Evolutionary conservation across 2,329 filamentous ascomycete genomes (phyloP).

Genomic region (Diaporthe sp.): DNA sequence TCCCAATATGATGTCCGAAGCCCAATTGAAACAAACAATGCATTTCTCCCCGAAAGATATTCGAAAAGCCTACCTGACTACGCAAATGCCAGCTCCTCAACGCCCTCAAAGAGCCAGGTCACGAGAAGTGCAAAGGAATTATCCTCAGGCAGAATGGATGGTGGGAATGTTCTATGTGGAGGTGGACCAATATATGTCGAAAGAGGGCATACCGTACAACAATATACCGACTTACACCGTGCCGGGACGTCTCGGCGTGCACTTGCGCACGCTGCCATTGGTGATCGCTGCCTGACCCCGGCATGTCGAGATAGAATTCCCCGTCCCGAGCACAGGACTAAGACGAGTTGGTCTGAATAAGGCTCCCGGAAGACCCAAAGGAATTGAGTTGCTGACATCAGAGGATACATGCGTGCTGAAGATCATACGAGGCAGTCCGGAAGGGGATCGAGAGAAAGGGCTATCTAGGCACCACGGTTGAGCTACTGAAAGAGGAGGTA

Average conservation of each 20-base stretch:
- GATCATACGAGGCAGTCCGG: not conserved
- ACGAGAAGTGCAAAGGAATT: not conserved
- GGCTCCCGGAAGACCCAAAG: not conserved
- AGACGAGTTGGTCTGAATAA: too few relatives aligned
- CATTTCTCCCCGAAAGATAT: too few relatives aligned
- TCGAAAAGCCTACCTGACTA: not conserved
- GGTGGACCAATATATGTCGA: not conserved
- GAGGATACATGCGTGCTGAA: not conserved
- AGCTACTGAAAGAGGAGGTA: not conserved
- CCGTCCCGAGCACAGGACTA: not conserved
- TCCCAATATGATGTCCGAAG: not conserved
- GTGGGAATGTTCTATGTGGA: too few relatives aligned
- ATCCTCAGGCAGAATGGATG: not conserved
- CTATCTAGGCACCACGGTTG: not conserved
- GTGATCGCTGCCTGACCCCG: not conserved
- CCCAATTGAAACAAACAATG: not conserved
- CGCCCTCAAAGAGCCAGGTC: accelerated
- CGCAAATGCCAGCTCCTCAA: not conserved
- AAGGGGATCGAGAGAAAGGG: not conserved
- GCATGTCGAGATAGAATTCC: not conserved
- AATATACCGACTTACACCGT: not conserved
- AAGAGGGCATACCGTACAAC: too few relatives aligned
- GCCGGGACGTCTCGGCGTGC: not conserved
- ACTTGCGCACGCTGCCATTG: not conserved
- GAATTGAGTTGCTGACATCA: not conserved